Evolutionary conservation across 2,329 filamentous ascomycete genomes (phyloP), one percentile per base, ranked within the genome.

Genomic region (Alternaria arbusti): DNA sequence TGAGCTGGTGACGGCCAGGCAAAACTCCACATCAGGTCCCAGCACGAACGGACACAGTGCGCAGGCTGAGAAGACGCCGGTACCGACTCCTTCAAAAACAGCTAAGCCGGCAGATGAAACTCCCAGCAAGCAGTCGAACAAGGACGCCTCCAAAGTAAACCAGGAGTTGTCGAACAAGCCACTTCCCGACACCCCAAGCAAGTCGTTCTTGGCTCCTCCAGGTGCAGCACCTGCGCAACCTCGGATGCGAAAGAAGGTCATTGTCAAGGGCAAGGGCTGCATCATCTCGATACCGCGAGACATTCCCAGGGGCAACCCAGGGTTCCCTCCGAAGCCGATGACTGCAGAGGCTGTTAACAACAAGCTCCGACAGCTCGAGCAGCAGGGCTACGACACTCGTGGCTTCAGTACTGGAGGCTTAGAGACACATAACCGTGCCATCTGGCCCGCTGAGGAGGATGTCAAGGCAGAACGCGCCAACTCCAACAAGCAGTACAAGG

Each of bases 391-490:
- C 74, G 85, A 88, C 70, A 87, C 87, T 13, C 81, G 84, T 28
- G 91, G 91, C 0, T 94, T 93, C 74, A 90, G 91, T 40, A 62
- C 64, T 8, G 70, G 56, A 28, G 63, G 63, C 7, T 44, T 67
- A 13, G 70, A 70, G 59, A 65, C 82, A 4, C 91, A 92, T 78
- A 94, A 90, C 72, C 86, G 89, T 66, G 84, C 85, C 46, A 84
- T 89, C 30, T 95, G 90, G 88, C 92, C 92, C 1, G 83, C 86
- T 46, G 82, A 86, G 46, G 83, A 85, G 10, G 88, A 93, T 58
- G 75, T 91, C 30, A 79, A 77, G 8, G 81, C 81, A 54, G 89
- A 92, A 70, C 85, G 87, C 50, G 79, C 83, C 15, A 77, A 84
- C 49, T 80, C 82, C 6, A 79, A 78, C n/a, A 67, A 66, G 12